A percentile compares a stretch with the other conserved stretches of the same genome.
Conservation (phyloP, 768 basidiomycete species). For the Hypsizygus marmoreus region DNA sequence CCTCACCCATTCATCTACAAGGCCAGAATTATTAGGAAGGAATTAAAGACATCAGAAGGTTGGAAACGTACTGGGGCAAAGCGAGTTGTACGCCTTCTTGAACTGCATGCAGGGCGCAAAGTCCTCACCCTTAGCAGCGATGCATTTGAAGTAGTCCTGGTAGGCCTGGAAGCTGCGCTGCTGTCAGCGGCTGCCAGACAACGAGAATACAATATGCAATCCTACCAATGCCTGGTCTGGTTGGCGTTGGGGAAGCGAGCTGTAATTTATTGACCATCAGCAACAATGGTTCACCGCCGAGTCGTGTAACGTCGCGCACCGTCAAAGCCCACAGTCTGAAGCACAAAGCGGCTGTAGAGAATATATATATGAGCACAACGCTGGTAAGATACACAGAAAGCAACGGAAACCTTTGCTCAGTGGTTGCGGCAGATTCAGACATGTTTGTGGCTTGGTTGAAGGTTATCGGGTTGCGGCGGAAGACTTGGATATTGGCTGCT, state of each 20-base stretch:
- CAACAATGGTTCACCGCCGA: no score
- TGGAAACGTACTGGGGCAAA: slow-evolving; percentile 90
- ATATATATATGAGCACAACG: slow-evolving; percentile 18
- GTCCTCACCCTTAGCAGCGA: slow-evolving; percentile 96
- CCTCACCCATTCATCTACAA: slow-evolving; percentile 87
- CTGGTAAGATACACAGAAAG: not conserved
- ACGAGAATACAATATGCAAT: no score
- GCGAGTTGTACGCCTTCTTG: slow-evolving; percentile 91
- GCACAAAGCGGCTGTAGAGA: slow-evolving; percentile 72
- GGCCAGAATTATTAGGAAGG: slow-evolving; percentile 8
- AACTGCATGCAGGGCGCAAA: slow-evolving; percentile 99
- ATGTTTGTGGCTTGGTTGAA: slow-evolving; percentile 42
- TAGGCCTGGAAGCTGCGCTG: slow-evolving; percentile 88
- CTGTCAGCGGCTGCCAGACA: not conserved
- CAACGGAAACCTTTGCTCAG: slow-evolving; percentile 32
- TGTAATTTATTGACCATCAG: slow-evolving; percentile 29
- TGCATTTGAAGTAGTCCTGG: slow-evolving; percentile 97
- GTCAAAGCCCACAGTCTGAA: slow-evolving; percentile 96
- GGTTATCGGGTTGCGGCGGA: slow-evolving; percentile 46
- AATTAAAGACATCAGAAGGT: slow-evolving; percentile 5
- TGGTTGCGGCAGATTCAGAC: slow-evolving; percentile 60
- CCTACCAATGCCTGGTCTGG: slow-evolving; percentile 91
- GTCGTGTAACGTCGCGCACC: slow-evolving; percentile 43
- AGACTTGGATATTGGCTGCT: slow-evolving; percentile 25
- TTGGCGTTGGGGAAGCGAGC: slow-evolving; percentile 90